These are phyloP conservation scores for Articulospora tetracladia DNA, from an alignment of 495 filamentous ascomycete species.

Conservation along the genomic window DNA sequence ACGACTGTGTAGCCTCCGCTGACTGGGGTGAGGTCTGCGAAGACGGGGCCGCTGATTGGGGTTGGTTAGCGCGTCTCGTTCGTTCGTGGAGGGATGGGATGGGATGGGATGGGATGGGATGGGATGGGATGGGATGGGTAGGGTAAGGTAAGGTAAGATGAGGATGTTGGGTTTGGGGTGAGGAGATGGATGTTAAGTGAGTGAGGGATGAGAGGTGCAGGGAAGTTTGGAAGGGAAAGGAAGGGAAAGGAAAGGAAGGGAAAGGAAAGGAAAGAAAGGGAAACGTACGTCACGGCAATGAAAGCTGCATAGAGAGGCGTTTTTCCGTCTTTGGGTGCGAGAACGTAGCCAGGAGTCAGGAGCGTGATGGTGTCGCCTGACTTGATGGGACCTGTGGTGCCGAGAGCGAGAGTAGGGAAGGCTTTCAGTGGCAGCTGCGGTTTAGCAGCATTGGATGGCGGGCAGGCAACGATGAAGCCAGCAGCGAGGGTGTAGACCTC, in stretches of 20 bases:
- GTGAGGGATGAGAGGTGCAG: too few species aligned
- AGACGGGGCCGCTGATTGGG: conserved; percentile 33
- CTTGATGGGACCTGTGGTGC: background rate
- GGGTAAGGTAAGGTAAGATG: too few species aligned
- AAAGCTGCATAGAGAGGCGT: conserved; percentile 35
- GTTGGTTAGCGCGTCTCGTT: too few species aligned
- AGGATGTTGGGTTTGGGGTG: too few species aligned
- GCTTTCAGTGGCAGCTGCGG: conserved; percentile 34
- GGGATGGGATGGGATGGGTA: too few species aligned
- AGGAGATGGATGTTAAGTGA: too few species aligned
- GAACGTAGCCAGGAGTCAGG: conserved; percentile 1
- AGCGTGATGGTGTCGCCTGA: conserved; percentile 1
- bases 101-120: too few species aligned
- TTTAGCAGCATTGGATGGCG: conserved; percentile 25
- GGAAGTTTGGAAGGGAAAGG: background rate
- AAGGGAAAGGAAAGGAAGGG: background rate
- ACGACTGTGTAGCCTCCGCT: conserved; percentile 19
- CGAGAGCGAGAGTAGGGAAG: conserved; percentile 27
- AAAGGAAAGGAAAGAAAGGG: too few species aligned
- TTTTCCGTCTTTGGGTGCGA: background rate
- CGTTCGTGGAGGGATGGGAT: too few species aligned
- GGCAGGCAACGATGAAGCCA: conserved; percentile 37
- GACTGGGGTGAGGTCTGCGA: conserved; percentile 5
- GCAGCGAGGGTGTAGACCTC: conserved; percentile 41
- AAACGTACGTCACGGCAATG: conserved; percentile 28